Evolutionary conservation across 805 yeast species (phyloP).

Genomic region (Candida montana): DNA sequence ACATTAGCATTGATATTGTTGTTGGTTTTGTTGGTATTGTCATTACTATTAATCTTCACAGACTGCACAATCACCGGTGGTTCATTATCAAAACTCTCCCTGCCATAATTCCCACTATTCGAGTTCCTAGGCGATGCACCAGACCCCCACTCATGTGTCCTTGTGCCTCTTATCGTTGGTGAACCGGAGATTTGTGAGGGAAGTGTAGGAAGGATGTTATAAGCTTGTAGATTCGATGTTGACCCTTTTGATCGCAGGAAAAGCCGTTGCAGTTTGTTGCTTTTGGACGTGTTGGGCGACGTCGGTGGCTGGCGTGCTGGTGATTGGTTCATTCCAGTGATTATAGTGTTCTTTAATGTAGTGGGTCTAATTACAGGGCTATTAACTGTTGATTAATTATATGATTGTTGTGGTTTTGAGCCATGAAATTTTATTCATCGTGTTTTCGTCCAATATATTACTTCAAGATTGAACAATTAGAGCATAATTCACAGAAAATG

Average conservation of each 20-base stretch:
- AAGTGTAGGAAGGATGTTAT: constrained; percentile 18
- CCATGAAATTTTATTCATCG: no score
- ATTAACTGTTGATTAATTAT: no score
- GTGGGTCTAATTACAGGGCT: no score
- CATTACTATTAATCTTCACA: no score
- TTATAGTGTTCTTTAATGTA: no score
- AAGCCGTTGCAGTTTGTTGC: constrained; percentile 21
- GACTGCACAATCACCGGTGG: not conserved
- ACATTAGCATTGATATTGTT: no score
- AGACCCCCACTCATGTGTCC: constrained; percentile 46
- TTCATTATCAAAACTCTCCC: constrained; percentile 4
- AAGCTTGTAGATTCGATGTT: constrained; percentile 11
- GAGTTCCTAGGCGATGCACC: constrained; percentile 5
- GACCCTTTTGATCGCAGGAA: constrained; percentile 21
- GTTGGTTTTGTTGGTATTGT: no score
- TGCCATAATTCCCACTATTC: not conserved
- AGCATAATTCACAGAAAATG: not conserved
- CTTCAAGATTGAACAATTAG: no score
- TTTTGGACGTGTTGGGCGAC: constrained; percentile 7
- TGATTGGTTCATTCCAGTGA: not conserved
- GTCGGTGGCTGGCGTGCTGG: constrained; percentile 1
- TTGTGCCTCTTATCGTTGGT: constrained; percentile 40
- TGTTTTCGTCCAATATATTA: no score
- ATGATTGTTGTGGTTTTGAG: not conserved
- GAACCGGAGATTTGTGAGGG: constrained; percentile 13